Percentiles rank a stretch among this genome's conserved stretches.
Evolutionary conservation across 192 early-diverging fungal species (phyloP).

Genomic region (Umbelopsis sp.): DNA sequence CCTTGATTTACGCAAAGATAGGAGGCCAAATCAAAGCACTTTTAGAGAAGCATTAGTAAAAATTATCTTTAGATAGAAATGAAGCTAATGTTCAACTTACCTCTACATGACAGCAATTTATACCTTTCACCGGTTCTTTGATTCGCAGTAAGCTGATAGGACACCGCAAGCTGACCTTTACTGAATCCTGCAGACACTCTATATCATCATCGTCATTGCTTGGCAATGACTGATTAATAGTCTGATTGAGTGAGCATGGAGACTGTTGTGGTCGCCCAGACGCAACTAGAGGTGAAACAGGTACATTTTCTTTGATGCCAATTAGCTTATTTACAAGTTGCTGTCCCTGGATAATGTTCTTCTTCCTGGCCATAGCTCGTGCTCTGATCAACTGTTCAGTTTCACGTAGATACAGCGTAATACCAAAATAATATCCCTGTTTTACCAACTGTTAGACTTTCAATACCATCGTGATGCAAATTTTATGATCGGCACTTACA

Average conservation of each 20-base stretch:
- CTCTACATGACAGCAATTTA: constrained; percentile 22
- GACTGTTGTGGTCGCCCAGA: neutral
- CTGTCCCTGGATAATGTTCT: neutral
- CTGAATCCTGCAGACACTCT: constrained; percentile 2
- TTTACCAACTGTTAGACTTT: neutral
- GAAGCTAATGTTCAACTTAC: neutral
- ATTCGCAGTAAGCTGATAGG: constrained; percentile 26
- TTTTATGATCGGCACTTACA: constrained; percentile 4
- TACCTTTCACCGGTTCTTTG: constrained; percentile 30
- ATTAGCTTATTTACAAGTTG: constrained; percentile 6
- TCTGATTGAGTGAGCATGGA: neutral
- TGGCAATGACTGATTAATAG: neutral
- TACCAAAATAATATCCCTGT: neutral
- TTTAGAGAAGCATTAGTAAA: neutral
- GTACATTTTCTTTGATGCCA: neutral
- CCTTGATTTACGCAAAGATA: constrained; percentile 8
- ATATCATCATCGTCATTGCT: constrained; percentile 20
- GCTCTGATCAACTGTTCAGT: constrained; percentile 11
- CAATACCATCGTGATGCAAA: neutral
- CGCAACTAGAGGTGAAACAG: neutral
- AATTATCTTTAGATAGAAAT: neutral
- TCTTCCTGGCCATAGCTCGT: neutral
- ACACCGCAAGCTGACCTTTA: constrained; percentile 25
- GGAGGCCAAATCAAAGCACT: constrained; percentile 16
- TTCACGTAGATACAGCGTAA: neutral